Base-by-base conservation (phyloP, 1,284 basidiomycete species). In the Cutaneotrichosporon sp. region DNA sequence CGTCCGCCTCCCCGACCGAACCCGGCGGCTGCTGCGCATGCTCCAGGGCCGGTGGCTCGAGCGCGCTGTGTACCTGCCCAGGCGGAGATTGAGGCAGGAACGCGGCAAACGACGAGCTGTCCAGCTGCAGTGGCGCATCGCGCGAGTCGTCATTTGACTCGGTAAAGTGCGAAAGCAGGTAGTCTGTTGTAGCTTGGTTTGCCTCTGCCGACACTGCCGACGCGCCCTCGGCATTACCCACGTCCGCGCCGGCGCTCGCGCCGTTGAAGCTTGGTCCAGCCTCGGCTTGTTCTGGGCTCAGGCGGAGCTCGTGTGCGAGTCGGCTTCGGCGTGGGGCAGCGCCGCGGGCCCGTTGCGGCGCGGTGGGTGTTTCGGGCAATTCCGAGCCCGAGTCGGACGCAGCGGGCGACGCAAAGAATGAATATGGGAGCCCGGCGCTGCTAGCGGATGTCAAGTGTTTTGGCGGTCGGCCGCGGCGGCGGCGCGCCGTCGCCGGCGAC, bases 401-500 rank as follows among this genome's bases (percentile, higher is more conserved):
- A 8, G 51, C 15, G 10, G 54, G 39, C 15, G 51, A 23, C 45
- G 51, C 47, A 18, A 53, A 21, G 17, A 40, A 18, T 26, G 49
- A 35, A 36, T 40, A 51, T 7, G 45, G 30, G 30, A 53, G 46
- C 41, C 54, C 45, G 12, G 44, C 35, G 15, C 49, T 36, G 15
- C 46, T 45, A 14, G 10, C 10, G 10, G 43, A n/a, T 2, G 30
- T 5, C 9, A 36, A 23, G 26, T 51, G 56, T 51, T 68, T 67
- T 12, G 67, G 65, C 10, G 67, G 67, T 10, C 67, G 60, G 3
- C 67, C 67, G 20, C 67, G 59, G n/a, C 59, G 42, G 10, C 67
- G 53, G 1, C 60, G 55, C 2, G 68, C 66, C 15, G 66, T 66
- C 5, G 70, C 69, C 2, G 70, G 66, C 4, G 68, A 65, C 5